Base-by-base conservation (phyloP, 192 early-diverging fungal genomes). In the Backusella tuberculispora region DNA sequence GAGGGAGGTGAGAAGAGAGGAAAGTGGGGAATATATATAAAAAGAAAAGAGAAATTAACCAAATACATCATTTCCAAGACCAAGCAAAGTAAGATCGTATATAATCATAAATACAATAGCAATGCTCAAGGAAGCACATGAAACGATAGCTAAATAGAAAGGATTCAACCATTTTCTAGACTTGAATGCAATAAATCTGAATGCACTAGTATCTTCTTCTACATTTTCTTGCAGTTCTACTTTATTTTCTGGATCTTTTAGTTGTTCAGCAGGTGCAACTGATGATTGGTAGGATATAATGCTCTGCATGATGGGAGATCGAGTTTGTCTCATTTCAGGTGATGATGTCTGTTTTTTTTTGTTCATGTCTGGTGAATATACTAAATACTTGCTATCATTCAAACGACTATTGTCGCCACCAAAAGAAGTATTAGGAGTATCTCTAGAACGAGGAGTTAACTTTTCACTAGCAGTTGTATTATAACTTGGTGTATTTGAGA, bases 81-180 rank as follows among this genome's bases (percentile, higher is more conserved):
- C 88, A 14, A 89, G 71, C 41, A 83, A 44, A 4, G 85, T 78
- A 74, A 91, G 78, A 72, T 89, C 86, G 60, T 86, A 87, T 13
- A 84, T 63, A 46, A 91, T 79, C 41, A 89, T 83, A 29, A 79
- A 82, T 7, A 85, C 45, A 66, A 87, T 84, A 45, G 44, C 77
- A 47, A 46, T 64, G 34, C 38, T 73, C 76, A 63, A 84, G 79
- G 63, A 83, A 69, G 41, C 50, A 63, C 63, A 78, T 7, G 38
- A 76, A 34, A 69, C 34, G 43, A 19, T 17, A 38, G 73, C 73
- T 3, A 66, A 70, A 42, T 65, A 63, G 19, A 83, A 76, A 5
- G 82, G 69, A 45, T 73, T 81, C 12, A 83, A 69, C 0, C 41
- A 15, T 44, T 64, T 46, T 66, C 10, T 4, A 17, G 71, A 2